Evolutionary conservation across 306 rosid species (phyloP), one percentile per base, ranked within the genome.

Genomic region (Pyrus pyrifolia): DNA sequence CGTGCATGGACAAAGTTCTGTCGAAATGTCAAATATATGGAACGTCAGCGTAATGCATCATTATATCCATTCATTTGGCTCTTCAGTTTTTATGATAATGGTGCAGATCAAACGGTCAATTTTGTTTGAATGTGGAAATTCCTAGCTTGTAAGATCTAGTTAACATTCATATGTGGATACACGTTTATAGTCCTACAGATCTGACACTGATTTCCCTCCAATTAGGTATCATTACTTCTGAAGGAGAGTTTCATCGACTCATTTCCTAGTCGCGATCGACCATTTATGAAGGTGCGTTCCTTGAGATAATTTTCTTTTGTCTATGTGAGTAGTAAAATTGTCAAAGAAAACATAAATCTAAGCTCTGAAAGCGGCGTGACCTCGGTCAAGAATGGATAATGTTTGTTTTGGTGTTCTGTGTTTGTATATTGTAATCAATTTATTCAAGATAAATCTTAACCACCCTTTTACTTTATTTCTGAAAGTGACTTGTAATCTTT

Each of bases 211-310:
- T 31, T 55, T 68, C 46, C 53, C 77, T 80, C 67, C 45, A 58
- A 75, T 64, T 75, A 96, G 99, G 99, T 96, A 49, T 96, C 99
- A 2, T 85, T 96, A 86, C 99, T 96, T 82, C 74, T 96, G 93
- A 96, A 87, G 89, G 99, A 96, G 87, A 96, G 99, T 86, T 96
- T 89, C 86, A 91, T 96, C 0, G 97, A 96, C 82, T 96, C 99
- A 11, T 92, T 89, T 78, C 90, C 97, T 46, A 82, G 83, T 68
- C 96, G 91, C 9, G 99, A 92, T 83, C 93, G 87, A 52, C 86
- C 99, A 69, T 96, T 96, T 88, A 88, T 96, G 98, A 96, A 96
- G 99, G 99, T 96, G 57, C 66, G 86, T 68, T 71, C 78, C 45
- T 27, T 77, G 52, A 72, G 64, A 42, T 70, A 53, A 2, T 44